Percentiles rank a stretch among this genome's conserved stretches.
Evolutionary conservation across 73 alveolate species (phyloP).

Genomic region (Paramecium sonneborni): DNA sequence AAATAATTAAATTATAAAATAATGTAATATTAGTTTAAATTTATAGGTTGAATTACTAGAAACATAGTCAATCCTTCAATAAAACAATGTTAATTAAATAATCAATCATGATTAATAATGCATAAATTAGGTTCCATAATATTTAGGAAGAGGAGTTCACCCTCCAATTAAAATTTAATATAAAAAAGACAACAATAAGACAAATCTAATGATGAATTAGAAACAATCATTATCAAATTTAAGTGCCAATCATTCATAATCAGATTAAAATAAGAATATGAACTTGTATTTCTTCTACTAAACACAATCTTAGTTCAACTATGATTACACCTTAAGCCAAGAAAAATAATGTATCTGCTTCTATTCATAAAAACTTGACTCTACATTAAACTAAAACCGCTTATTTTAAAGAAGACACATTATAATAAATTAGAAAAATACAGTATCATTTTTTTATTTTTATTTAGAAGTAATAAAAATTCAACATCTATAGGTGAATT

Average conservation of each 20-base stretch:
- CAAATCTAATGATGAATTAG: background rate
- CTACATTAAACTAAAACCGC: background rate
- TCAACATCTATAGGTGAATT: conserved; percentile 46
- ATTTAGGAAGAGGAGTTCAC: background rate
- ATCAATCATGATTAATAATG: background rate
- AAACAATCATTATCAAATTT: background rate
- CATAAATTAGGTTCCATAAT: background rate
- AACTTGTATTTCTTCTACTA: background rate
- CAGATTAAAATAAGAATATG: background rate
- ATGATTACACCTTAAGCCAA: conserved; percentile 15
- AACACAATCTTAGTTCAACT: background rate
- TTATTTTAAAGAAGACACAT: background rate
- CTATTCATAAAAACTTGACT: background rate
- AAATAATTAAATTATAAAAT: background rate
- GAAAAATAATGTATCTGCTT: background rate
- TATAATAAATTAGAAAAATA: background rate
- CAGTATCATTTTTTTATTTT: background rate
- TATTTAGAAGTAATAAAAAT: conserved; percentile 17
- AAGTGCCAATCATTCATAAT: background rate
- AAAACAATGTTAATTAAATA: background rate
- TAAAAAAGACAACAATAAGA: background rate
- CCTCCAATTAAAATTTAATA: background rate
- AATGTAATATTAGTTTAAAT: background rate
- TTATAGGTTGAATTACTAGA: conserved; percentile 15
- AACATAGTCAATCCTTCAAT: background rate